phyloP scores from a whole-genome alignment of 1,284 basidiomycete genomes.

The Omphalotus olearius region DNA sequence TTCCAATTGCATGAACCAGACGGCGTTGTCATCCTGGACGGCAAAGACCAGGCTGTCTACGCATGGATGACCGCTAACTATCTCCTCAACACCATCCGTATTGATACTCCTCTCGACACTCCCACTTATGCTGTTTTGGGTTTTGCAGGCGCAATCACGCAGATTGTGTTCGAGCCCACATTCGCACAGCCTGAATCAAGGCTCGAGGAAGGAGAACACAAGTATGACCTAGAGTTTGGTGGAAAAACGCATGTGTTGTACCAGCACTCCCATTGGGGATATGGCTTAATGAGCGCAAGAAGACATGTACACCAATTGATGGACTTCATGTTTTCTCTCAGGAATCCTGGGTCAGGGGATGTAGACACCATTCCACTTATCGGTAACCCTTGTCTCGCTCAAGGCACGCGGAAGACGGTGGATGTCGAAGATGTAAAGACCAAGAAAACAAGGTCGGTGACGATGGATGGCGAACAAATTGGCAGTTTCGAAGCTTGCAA shows the following conservation, averaged over 20 bases:
- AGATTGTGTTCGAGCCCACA: slow-evolving; percentile 94
- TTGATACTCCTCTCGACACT: slow-evolving; percentile 40
- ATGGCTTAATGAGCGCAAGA: slow-evolving; percentile 91
- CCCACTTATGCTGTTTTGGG: slow-evolving; percentile 92
- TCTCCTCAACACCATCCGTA: slow-evolving; percentile 71
- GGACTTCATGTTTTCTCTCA: slow-evolving; percentile 74
- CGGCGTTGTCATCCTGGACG: slow-evolving; percentile 89
- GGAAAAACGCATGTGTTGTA: slow-evolving; percentile 74
- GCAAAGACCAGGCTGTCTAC: slow-evolving; percentile 94
- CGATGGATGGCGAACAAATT: slow-evolving; percentile 77
- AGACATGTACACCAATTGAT: slow-evolving; percentile 86
- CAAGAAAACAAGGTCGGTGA: slow-evolving; percentile 53
- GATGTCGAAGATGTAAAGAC: slow-evolving; percentile 63
- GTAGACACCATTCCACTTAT: slow-evolving; percentile 12
- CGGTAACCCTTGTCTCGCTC: slow-evolving; percentile 80
- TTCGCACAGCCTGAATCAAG: slow-evolving; percentile 44
- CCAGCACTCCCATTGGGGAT: slow-evolving; percentile 96
- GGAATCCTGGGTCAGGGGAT: slow-evolving; percentile 16
- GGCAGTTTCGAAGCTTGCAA: slow-evolving; percentile 88
- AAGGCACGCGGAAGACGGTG: slow-evolving; percentile 61
- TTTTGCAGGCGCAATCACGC: slow-evolving; percentile 95
- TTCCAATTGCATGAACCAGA: slow-evolving; percentile 67
- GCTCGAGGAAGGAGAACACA: slow-evolving; percentile 88
- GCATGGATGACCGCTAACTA: slow-evolving; percentile 99
- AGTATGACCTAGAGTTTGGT: slow-evolving; percentile 82